Evolutionary conservation across 2,329 filamentous ascomycete species (phyloP).

Genomic region (Fusarium sp.): DNA sequence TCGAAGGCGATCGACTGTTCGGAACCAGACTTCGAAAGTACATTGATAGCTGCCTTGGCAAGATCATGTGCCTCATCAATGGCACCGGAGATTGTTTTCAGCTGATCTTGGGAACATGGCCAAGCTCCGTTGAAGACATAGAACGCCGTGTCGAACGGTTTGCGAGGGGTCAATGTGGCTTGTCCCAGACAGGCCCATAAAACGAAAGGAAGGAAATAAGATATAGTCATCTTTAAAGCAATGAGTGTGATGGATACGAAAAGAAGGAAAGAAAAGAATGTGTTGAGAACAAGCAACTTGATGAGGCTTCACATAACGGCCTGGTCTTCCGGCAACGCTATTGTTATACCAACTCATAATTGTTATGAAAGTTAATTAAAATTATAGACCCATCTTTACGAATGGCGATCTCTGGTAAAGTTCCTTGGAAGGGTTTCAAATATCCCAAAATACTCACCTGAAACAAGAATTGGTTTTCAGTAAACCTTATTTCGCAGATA

Average conservation of each 20-base stretch:
- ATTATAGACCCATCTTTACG: not conserved
- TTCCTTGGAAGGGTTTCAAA: not conserved
- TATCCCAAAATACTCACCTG: not conserved
- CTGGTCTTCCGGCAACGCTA: fast-evolving
- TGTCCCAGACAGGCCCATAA: not conserved
- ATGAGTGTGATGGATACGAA: not conserved
- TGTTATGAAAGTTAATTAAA: not conserved
- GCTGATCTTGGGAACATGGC: not conserved
- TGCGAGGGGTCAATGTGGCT: not conserved
- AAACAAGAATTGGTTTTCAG: not conserved
- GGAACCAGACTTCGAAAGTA: not conserved
- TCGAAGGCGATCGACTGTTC: not conserved
- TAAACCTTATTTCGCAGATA: not conserved
- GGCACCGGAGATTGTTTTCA: not conserved
- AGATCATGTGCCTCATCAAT: not conserved
- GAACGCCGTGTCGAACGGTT: not conserved
- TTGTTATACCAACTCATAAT: not conserved
- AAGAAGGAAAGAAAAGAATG: not conserved
- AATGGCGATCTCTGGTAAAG: not conserved
- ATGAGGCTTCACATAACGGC: not conserved
- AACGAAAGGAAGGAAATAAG: not conserved
- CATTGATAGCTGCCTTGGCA: not conserved
- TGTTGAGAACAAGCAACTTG: not conserved
- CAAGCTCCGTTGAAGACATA: not conserved
- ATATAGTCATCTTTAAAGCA: not conserved